phyloP scores from a whole-genome alignment of 148 eudicot genomes.

The Silene uniflora region DNA sequence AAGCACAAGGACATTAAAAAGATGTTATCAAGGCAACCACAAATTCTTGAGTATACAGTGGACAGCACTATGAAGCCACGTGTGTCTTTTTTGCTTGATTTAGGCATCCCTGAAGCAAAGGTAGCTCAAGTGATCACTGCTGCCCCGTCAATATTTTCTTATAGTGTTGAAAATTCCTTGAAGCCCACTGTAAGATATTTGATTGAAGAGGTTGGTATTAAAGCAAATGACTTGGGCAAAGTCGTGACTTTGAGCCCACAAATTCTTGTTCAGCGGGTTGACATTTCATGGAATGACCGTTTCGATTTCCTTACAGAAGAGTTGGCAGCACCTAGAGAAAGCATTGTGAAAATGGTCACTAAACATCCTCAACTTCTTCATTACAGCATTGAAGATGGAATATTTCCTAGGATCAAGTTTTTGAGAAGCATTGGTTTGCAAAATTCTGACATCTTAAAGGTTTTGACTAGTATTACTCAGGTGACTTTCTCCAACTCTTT shows the following conservation, averaged over 20 bases:
- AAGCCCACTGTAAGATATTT: slow-evolving; percentile 85
- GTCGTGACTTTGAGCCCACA: slow-evolving; percentile 96
- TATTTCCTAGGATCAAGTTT: slow-evolving; percentile 79
- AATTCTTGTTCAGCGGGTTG: slow-evolving; percentile 89
- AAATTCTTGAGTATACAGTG: slow-evolving; percentile 76
- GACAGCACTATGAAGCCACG: slow-evolving; percentile 82
- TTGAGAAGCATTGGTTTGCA: slow-evolving; percentile 87
- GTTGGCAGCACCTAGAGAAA: slow-evolving; percentile 80
- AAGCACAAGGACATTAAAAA: slow-evolving; percentile 73
- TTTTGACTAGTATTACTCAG: slow-evolving; percentile 86
- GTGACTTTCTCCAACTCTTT: slow-evolving; percentile 30
- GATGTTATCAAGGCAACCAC: slow-evolving; percentile 84
- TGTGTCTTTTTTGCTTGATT: slow-evolving; percentile 60
- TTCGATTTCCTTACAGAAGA: slow-evolving; percentile 72
- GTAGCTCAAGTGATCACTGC: slow-evolving; percentile 76
- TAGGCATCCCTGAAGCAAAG: slow-evolving; percentile 85
- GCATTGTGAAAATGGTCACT: slow-evolving; percentile 82
- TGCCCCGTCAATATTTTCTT: slow-evolving; percentile 83
- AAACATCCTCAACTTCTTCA: slow-evolving; percentile 97
- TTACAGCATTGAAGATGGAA: slow-evolving; percentile 89
- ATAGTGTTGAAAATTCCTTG: slow-evolving; percentile 82
- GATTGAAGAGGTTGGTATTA: slow-evolving; percentile 84
- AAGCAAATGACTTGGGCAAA: slow-evolving; percentile 68
- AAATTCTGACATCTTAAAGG: slow-evolving; percentile 75
- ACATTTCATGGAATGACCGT: slow-evolving; percentile 74